Evolutionary conservation across 768 basidiomycete genomes (phyloP), one percentile per base, ranked within the genome.

Genomic region (Macrolepiota fuliginosa): DNA sequence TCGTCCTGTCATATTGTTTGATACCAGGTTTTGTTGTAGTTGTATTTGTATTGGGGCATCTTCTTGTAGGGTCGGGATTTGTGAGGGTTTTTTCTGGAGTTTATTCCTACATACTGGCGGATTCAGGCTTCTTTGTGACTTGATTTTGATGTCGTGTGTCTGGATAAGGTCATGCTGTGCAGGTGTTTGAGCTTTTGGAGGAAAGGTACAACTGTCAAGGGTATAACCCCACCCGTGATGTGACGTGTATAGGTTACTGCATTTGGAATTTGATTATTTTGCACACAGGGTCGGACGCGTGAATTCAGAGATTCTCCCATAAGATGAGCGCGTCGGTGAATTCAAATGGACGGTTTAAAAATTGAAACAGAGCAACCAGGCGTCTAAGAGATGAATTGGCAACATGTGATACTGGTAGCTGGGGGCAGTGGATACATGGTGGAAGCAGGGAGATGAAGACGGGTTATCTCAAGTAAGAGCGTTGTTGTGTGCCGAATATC

Each of bases 101-200:
- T 35, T 19, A n/a, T n/a, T 35, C 27, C 29, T 53, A 32, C 52
- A 54, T 36, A 36, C 36, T 52, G 13, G 27, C 25, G 29, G 51
- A 29, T 52, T 53, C n/a, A 40, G 10, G 39, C 39, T 45, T 45
- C 17, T n/a, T 22, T 32, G 3, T 32, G 3, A 7, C 7, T 7
- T 32, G 29, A 32, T 3, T 32, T 32, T 32, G 29, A 58, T n/a
- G 57, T 54, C 13, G 9, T 22, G 53, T 54, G 36, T 9, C 25
- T n/a, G 36, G 22, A 22, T 10, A n/a, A 19, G 27, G 58, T 53
- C 58, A 59, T 59, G 58, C 58, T 59, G 50, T 59, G 58, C 39
- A 52, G n/a, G 17, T 22, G 13, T 46, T 39, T 25, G 19, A 36
- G 3, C 11, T 36, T 19, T 54, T 40, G 12, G 39, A 17, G 19